Percentiles rank a stretch among this genome's conserved stretches.
Evolutionary conservation across 208 protist species (phyloP).

Genomic region (Wallacemonas collosoma): DNA sequence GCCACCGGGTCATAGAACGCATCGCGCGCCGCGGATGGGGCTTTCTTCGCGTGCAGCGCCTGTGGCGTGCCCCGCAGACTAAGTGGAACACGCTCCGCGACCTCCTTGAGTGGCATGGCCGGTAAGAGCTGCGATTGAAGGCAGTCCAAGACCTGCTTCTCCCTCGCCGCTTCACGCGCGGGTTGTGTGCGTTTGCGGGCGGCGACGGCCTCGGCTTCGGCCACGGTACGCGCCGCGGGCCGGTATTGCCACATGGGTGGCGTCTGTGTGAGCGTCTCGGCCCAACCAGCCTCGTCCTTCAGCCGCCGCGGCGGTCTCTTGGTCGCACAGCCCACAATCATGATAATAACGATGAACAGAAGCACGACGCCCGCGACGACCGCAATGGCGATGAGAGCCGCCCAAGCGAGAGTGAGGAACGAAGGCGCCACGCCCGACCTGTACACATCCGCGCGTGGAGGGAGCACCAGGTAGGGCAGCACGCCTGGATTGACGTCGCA

Average conservation of each 20-base stretch:
- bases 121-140: constrained; percentile 13
- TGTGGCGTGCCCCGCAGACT: constrained; percentile 12
- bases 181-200: neutral
- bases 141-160: constrained; percentile 7
- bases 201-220: constrained; percentile 15
- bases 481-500: constrained; percentile 12
- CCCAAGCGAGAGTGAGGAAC: constrained; percentile 8
- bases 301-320: constrained; percentile 4
- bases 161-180: neutral
- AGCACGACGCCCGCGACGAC: constrained; percentile 20
- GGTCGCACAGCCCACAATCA: constrained; percentile 13
- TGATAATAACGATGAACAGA: neutral
- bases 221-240: neutral
- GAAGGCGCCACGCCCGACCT: neutral
- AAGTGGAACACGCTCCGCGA: neutral
- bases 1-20: constrained; percentile 10
- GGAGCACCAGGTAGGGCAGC: constrained; percentile 13
- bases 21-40: neutral
- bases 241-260: constrained; percentile 2
- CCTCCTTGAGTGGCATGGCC: constrained; percentile 9
- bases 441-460: constrained; percentile 18
- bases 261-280: constrained; percentile 8
- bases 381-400: constrained; percentile 18
- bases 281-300: neutral
- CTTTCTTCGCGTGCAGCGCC: neutral